Evolutionary conservation across 257 asterid species (phyloP).

Genomic region (Orobanche coerulescens): DNA sequence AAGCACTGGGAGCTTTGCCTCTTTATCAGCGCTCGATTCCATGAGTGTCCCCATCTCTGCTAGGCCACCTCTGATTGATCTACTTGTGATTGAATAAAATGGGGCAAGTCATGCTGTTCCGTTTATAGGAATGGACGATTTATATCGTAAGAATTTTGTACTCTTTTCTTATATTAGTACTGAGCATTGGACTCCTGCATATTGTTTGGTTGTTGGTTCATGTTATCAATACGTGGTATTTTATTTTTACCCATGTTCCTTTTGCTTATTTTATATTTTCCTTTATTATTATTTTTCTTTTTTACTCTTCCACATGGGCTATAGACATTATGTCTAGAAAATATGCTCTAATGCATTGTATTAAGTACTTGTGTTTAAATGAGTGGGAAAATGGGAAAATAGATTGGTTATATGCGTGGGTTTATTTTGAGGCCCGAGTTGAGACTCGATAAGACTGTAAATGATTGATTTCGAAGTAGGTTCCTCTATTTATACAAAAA

Average conservation of each 20-base stretch:
- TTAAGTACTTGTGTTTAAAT: no score
- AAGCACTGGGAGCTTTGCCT: constrained; percentile 90
- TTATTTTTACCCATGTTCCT: background rate
- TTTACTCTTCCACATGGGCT: no score
- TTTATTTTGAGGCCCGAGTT: no score
- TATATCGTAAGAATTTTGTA: constrained; percentile 17
- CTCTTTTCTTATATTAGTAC: background rate
- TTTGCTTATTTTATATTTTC: no score
- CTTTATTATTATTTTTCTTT: no score
- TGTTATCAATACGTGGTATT: background rate
- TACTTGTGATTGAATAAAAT: constrained; percentile 18
- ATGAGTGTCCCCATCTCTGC: constrained; percentile 25
- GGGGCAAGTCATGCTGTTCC: constrained; percentile 16
- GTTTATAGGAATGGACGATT: constrained; percentile 10
- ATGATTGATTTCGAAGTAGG: no score
- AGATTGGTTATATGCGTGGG: no score
- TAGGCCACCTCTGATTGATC: constrained; percentile 8
- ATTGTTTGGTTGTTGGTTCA: constrained; percentile 7
- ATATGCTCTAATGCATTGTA: no score
- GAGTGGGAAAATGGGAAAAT: no score
- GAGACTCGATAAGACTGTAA: no score
- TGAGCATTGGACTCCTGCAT: constrained; percentile 16
- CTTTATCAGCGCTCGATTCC: constrained; percentile 91
- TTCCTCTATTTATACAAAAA: no score
- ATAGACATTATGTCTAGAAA: no score